Percentiles rank a stretch among this genome's conserved stretches.
Evolutionary conservation across 108 stramenopile species (phyloP).

Genomic region (Nitzschia sp.): DNA sequence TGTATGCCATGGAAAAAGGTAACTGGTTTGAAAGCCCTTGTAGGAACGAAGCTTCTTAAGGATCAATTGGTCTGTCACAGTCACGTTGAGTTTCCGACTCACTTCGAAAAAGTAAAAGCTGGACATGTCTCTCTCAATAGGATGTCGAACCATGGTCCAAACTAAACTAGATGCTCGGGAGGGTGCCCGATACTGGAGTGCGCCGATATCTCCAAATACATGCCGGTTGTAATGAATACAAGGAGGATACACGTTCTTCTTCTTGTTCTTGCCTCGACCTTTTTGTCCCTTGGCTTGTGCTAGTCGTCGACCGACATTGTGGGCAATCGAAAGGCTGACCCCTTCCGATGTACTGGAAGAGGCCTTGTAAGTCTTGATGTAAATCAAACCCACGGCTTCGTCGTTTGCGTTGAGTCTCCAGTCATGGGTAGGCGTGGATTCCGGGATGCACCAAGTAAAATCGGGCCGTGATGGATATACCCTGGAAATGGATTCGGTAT

Average conservation of each 20-base stretch:
- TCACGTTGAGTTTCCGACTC: conserved; percentile 16
- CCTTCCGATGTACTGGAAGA: conserved; percentile 35
- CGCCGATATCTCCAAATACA: conserved; percentile 1
- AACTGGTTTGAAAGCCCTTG: conserved; percentile 18
- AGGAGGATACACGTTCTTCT: too few species aligned
- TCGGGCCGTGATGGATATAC: not conserved
- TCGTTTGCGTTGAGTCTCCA: conserved; percentile 8
- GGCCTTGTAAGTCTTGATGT: conserved; percentile 41
- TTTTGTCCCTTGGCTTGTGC: not conserved
- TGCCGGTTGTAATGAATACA: conserved; percentile 15
- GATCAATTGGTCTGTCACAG: not conserved
- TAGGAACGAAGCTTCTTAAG: conserved; percentile 2
- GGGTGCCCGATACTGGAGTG: not conserved
- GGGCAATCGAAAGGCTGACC: conserved; percentile 22
- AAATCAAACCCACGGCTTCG: conserved; percentile 22
- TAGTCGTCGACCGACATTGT: conserved; percentile 11
- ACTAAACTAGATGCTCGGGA: conserved; percentile 9
- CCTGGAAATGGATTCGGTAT: not conserved
- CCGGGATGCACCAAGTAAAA: conserved; percentile 7
- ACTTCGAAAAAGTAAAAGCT: conserved; percentile 48
- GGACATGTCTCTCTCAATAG: conserved; percentile 33
- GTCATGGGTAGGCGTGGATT: not conserved
- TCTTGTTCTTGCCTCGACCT: too few species aligned
- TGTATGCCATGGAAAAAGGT: conserved; percentile 8
- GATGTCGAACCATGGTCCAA: conserved; percentile 46